These are phyloP conservation scores for Vitis labrusca DNA, from an alignment of 164 flowering plant species.

Conservation along the genomic window DNA sequence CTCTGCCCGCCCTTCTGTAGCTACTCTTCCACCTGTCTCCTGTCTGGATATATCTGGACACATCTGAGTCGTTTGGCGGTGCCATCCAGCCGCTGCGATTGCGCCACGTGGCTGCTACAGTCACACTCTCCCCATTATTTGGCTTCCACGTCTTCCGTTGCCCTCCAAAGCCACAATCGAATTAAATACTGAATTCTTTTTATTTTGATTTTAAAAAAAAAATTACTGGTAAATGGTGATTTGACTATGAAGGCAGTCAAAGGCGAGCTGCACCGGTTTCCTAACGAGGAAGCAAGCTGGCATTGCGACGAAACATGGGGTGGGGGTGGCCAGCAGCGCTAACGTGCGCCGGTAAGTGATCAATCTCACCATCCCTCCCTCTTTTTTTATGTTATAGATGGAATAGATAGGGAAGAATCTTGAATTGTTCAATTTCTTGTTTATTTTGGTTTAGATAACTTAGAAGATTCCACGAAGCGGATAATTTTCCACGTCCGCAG, in stretches of 20 bases:
- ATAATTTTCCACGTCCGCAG: too few species aligned
- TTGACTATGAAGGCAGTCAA: slow-evolving; percentile 25
- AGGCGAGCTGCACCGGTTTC: slow-evolving; percentile 11
- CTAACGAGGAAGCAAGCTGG: slow-evolving; percentile 23
- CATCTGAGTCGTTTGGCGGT: slow-evolving; percentile 1
- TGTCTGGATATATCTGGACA: slow-evolving; percentile 1
- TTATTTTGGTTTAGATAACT: too few species aligned
- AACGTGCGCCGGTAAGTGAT: not conserved
- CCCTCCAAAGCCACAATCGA: too few species aligned
- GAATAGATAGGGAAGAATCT: not conserved
- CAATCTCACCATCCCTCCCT: not conserved
- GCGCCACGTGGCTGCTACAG: slow-evolving; percentile 11
- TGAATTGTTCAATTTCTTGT: not conserved
- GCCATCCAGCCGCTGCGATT: not conserved
- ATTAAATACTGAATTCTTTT: too few species aligned
- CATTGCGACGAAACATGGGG: too few species aligned
- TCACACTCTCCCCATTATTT: not conserved
- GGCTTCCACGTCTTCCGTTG: slow-evolving; percentile 10
- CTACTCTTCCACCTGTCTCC: slow-evolving; percentile 12
- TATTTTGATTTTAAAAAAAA: not conserved
- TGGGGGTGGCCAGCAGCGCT: not conserved
- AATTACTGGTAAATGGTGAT: not conserved
- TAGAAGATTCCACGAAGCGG: too few species aligned
- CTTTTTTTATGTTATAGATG: not conserved
- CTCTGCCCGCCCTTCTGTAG: not conserved